Evolutionary conservation across 2,329 filamentous ascomycete genomes (phyloP).

Genomic region (Neurospora crassa): DNA sequence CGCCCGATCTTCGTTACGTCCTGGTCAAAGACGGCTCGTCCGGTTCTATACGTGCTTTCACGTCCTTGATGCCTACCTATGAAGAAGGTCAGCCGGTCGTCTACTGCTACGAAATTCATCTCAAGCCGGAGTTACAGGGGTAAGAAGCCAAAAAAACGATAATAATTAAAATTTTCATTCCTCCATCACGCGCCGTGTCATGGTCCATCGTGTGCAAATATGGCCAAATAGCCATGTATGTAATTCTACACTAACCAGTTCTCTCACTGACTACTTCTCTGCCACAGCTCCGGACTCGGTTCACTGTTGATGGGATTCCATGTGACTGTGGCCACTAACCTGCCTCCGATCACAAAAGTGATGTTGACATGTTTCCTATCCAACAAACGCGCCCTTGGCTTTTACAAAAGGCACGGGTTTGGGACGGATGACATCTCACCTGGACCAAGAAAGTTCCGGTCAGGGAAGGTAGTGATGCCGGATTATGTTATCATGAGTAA

Average conservation of each 20-base stretch:
- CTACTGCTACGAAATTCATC: slow-evolving; percentile 74
- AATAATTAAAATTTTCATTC: too few relatives aligned
- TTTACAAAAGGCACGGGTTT: slow-evolving; percentile 55
- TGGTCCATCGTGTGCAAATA: neutral
- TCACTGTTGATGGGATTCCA: slow-evolving; percentile 47
- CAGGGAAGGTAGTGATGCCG: slow-evolving; percentile 41
- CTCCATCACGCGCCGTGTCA: neutral
- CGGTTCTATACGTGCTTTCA: slow-evolving; percentile 39
- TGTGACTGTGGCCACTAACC: slow-evolving; percentile 40
- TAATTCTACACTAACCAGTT: neutral
- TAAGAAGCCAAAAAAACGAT: slow-evolving; percentile 21
- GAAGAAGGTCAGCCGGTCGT: slow-evolving; percentile 57
- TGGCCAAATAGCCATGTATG: neutral
- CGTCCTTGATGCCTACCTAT: slow-evolving; percentile 62
- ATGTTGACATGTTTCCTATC: slow-evolving; percentile 66
- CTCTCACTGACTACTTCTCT: neutral
- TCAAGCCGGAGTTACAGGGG: slow-evolving; percentile 46
- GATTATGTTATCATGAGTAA: slow-evolving; percentile 55
- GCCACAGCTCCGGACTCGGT: slow-evolving; percentile 51
- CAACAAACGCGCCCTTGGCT: slow-evolving; percentile 46
- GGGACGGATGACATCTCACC: slow-evolving; percentile 46
- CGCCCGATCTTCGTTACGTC: slow-evolving; percentile 58
- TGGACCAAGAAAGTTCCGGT: slow-evolving; percentile 39
- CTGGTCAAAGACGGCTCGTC: slow-evolving; percentile 35
- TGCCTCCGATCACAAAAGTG: slow-evolving; percentile 49